Evolutionary conservation across 805 yeast species (phyloP).

Genomic region (Pichia rugopelliculosa): DNA sequence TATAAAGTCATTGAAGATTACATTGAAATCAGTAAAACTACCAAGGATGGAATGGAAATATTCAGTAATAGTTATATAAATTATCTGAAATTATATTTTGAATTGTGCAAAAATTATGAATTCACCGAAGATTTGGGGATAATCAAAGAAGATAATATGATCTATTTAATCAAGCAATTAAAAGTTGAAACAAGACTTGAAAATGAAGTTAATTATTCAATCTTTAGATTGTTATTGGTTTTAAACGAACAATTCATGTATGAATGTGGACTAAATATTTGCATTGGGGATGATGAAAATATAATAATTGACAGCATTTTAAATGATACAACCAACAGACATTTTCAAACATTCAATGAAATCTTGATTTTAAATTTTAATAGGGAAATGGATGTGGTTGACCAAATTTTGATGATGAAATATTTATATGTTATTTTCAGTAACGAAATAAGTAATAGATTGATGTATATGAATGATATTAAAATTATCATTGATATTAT

Average conservation of each 20-base stretch:
- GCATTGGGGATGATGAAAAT: conserved; percentile 23
- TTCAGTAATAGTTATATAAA: conserved; percentile 18
- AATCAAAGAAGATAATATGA: conserved; percentile 24
- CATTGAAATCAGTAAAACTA: conserved; percentile 31
- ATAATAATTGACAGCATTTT: conserved; percentile 46
- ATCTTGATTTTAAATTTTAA: conserved; percentile 70
- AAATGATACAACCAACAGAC: conserved; percentile 11
- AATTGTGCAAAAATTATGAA: conserved; percentile 45
- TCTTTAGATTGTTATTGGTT: conserved; percentile 63
- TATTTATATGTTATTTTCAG: conserved; percentile 69
- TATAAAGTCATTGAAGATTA: conserved; percentile 22
- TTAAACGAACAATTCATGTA: conserved; percentile 82
- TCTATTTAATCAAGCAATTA: conserved; percentile 40
- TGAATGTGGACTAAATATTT: conserved; percentile 14
- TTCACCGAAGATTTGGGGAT: conserved; percentile 17
- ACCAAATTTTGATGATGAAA: conserved; percentile 74
- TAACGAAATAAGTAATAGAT: conserved; percentile 52
- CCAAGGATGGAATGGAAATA: conserved; percentile 27
- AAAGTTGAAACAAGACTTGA: conserved; percentile 36
- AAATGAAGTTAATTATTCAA: conserved; percentile 56
- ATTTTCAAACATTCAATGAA: conserved; percentile 53
- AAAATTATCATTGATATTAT: conserved; percentile 79
- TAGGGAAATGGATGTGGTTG: conserved; percentile 60
- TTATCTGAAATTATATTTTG: conserved; percentile 46
- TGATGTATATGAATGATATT: conserved; percentile 76